Evolutionary conservation across 129 eudicot genomes (phyloP), one percentile per base, ranked within the genome.

Genomic region (Escallonia rubra): DNA sequence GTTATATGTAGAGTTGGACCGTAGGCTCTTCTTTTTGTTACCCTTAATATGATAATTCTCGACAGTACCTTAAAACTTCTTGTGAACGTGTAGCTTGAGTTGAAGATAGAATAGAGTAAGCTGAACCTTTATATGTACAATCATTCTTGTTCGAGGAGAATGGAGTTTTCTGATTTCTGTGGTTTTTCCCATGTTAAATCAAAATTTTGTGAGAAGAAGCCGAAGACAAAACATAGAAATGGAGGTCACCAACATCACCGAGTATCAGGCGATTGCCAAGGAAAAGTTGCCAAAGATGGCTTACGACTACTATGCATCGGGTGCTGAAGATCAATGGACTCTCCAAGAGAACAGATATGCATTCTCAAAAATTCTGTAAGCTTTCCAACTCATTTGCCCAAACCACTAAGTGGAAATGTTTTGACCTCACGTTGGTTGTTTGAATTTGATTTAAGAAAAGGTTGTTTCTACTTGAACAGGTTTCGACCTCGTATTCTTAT

Each of bases 321-420:
- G 98, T 80, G 97, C 97, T 8, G 98, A 92, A 72, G 98, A 92
- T 70, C 89, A 92, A 73, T 92, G 96, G 96, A 88, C 98, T 73
- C 68, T 91, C 50, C 77, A 89, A 67, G 97, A 91, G 83, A 91
- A 92, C 81, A 64, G 87, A 80, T 83, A 88, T 49, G 98, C 98
- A 16, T 92, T 92, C 71, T 69, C 95, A 23, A 92, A 96, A 80
- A 92, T 92, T 69, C 63, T 91, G 97, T 86, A 86, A 81, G 87
- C 23, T 38, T 43, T 5, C 56, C 64, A 23, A 2, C 8, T 4
- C 40, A 34, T 48, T 63, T 43, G 23, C 54, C 13, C 50, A 39
- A 15, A 23, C 9, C 12, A 1, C 12, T 52, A 9, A 52, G 1
- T 23, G 34, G 34, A 23, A 23, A 23, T 23, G 34, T 23, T 23